Evolutionary conservation across 2,329 filamentous ascomycete genomes (phyloP).

Genomic region (Verticillium tricorpus): DNA sequence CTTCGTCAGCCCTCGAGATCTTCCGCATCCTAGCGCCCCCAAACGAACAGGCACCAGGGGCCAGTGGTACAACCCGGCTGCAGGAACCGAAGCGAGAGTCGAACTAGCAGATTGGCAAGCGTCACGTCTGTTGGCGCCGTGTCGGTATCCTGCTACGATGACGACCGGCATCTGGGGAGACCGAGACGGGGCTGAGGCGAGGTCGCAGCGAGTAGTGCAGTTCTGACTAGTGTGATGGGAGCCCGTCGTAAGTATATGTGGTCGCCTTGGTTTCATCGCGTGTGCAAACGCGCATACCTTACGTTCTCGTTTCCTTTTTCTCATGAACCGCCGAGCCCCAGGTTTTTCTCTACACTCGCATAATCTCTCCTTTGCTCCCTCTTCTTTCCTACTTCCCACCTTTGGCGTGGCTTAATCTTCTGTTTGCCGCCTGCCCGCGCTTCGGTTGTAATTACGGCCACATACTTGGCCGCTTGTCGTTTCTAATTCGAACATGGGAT

Average conservation of each 20-base stretch:
- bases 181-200: neutral
- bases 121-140: neutral
- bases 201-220: neutral
- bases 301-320: neutral
- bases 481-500: constrained; percentile 1
- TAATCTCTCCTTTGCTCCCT: neutral
- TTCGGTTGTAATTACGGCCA: neutral
- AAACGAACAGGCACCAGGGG: neutral
- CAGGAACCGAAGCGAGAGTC: constrained; percentile 9
- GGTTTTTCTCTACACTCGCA: neutral
- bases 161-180: neutral
- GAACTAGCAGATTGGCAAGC: neutral
- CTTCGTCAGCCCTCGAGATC: neutral
- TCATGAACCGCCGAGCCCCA: neutral
- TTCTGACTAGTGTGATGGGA: neutral
- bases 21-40: neutral
- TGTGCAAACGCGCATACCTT: neutral
- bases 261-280: neutral
- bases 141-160: neutral
- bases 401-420: constrained; percentile 3
- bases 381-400: neutral
- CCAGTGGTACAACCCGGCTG: constrained; percentile 4
- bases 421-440: neutral
- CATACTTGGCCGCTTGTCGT: neutral
- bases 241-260: neutral